Base-by-base conservation (phyloP, 2,329 filamentous ascomycete species). In the Immersiporthe knoxdaviesiana region DNA sequence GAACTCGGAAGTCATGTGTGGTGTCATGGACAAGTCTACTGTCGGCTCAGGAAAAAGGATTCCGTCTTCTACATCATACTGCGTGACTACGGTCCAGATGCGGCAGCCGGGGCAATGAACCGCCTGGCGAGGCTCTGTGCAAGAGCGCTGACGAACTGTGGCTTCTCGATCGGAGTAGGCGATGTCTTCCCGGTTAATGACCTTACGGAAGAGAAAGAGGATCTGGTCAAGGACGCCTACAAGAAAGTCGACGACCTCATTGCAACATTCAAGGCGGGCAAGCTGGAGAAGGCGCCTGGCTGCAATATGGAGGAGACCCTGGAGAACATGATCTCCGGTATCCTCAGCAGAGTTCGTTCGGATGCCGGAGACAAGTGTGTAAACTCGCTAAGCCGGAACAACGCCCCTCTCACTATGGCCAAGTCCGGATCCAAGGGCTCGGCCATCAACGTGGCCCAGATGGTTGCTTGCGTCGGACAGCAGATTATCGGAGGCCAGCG, bases 31-130 rank as follows among this genome's bases (percentile, higher is more conserved):
- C 83, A 99, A 99, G 81, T 92, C 93, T 1, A 98, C 94, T 0
- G 93, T 99, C n/a, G 96, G 96, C 74, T 90, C 93, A 7, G 96
- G 96, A 98, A 98, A 84, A 99, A 99, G 78, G 95, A 97, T 78
- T 97, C 94, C 0, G 90, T 99, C 27, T 99, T 98, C 77, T 99
- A 97, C 76, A 92, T 98, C 68, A 95, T 99, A 77, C 88, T 98
- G 74, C 88, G 96, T 83, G 96, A 99, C 82, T 99, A 92, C 75
- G 96, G 96, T 0, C 92, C 94, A 1, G 92, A 97, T 67, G 90
- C 92, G 68, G 94, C 96, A 10, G 94, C 95, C 0, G 88, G 89
- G 68, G 93, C 92, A 66, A 99, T 99, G 96, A 98, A 97, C 76
- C 88, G 96, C 30, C 83, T 99, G 37, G 93, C 96, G 0, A 97